These are phyloP conservation scores for Debaryomyces sp. DNA, from an alignment of 1,139 yeast species.

Conservation along the genomic window DNA sequence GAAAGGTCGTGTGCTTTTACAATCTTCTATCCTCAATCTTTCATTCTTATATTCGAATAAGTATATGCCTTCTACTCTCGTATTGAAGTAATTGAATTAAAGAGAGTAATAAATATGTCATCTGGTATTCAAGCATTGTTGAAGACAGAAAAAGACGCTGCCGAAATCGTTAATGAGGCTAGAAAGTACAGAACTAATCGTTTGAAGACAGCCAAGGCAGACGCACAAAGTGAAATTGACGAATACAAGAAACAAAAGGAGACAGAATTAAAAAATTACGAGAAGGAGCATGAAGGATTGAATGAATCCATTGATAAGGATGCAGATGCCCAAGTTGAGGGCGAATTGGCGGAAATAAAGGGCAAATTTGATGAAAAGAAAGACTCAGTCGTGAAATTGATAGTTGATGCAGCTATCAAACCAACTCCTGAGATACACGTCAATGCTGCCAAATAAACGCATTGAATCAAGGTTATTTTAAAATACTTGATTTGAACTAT, in stretches of 20 bases:
- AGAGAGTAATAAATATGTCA: slow-evolving; percentile 24
- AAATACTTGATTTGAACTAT: neutral
- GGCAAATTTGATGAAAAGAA: slow-evolving; percentile 66
- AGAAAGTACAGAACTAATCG: slow-evolving; percentile 85
- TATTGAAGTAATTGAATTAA: neutral
- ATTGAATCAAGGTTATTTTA: neutral
- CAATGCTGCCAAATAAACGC: slow-evolving; percentile 51
- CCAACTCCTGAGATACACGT: slow-evolving; percentile 84
- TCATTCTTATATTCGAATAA: neutral
- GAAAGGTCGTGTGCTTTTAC: neutral
- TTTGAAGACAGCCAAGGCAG: slow-evolving; percentile 91
- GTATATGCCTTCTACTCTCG: neutral
- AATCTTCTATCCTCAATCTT: slow-evolving; percentile 2
- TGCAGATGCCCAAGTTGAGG: slow-evolving; percentile 65
- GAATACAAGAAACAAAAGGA: slow-evolving; percentile 87
- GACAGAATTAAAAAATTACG: slow-evolving; percentile 72
- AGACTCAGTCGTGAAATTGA: slow-evolving; percentile 66
- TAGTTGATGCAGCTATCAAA: slow-evolving; percentile 76
- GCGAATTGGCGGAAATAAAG: slow-evolving; percentile 63
- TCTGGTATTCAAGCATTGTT: slow-evolving; percentile 42
- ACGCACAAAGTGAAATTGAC: slow-evolving; percentile 88
- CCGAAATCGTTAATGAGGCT: slow-evolving; percentile 89
- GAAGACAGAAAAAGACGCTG: slow-evolving; percentile 94
- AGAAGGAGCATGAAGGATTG: slow-evolving; percentile 67
- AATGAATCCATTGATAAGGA: slow-evolving; percentile 70